Conservation (phyloP, 225 moss, liverwort and hornwort genomes). For the Rhytidiadelphus loreus region DNA sequence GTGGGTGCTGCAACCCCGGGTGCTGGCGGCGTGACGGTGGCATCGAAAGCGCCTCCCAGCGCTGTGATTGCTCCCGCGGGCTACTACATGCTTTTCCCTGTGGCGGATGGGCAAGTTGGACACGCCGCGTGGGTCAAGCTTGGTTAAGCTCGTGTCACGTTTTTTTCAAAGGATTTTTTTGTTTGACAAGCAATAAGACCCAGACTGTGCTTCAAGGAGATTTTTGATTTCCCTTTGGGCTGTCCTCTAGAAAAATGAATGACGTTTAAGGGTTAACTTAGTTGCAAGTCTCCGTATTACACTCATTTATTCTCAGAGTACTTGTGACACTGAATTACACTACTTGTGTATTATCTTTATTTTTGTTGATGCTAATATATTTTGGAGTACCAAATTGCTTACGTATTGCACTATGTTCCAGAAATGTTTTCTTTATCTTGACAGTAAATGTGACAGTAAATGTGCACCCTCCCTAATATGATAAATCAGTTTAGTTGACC, state of each 20-base stretch:
- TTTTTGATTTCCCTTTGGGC: neutral
- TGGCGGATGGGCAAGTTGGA: conserved; percentile 20
- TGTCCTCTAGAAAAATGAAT: no score
- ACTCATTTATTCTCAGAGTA: neutral
- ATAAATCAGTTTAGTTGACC: neutral
- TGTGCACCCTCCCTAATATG: neutral
- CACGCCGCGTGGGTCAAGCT: conserved; percentile 30
- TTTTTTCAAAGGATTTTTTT: neutral
- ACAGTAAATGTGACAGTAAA: neutral
- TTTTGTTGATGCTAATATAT: neutral
- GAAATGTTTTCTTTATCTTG: no score
- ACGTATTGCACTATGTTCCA: neutral
- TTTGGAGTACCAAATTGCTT: no score
- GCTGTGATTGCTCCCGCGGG: conserved; percentile 10
- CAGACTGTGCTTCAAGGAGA: neutral
- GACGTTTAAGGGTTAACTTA: neutral
- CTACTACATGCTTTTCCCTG: conserved; percentile 45
- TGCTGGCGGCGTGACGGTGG: neutral
- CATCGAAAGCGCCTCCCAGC: conserved; percentile 5
- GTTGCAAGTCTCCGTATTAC: neutral
- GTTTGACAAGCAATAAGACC: neutral
- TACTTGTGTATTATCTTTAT: neutral
- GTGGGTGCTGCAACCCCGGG: neutral
- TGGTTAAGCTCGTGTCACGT: neutral
- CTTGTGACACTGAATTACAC: no score